Conservation (phyloP, 495 filamentous ascomycete species). For the Penicillium paxilli region DNA sequence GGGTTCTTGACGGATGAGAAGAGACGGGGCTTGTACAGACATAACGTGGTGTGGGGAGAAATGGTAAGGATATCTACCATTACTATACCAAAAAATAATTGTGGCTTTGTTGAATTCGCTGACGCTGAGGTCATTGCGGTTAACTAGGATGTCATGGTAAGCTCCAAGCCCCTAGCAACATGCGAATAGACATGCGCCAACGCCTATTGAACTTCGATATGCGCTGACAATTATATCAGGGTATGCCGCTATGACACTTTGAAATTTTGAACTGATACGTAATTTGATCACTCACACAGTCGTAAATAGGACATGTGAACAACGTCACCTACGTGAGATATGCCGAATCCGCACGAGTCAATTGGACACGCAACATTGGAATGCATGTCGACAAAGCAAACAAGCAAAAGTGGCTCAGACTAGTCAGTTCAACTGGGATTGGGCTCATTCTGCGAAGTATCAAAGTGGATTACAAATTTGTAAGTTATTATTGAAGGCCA, state of each 20-base stretch:
- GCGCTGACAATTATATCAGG: slow-evolving; percentile 13
- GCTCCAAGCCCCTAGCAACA: slow-evolving; percentile 6
- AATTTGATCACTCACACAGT: too few species aligned
- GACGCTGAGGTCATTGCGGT: slow-evolving; percentile 7
- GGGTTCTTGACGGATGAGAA: slow-evolving; percentile 73
- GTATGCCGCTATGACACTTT: too few species aligned
- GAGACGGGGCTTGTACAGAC: slow-evolving; percentile 65
- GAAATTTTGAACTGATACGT: too few species aligned
- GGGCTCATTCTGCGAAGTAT: slow-evolving; percentile 84
- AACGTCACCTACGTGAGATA: slow-evolving; percentile 84
- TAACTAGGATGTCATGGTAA: slow-evolving; percentile 59
- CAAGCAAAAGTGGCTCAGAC: slow-evolving; percentile 64
- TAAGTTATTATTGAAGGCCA: slow-evolving; percentile 44
- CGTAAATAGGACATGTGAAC: slow-evolving; percentile 74
- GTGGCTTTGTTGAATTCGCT: neutral
- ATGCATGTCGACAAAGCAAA: slow-evolving; percentile 66
- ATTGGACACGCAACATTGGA: slow-evolving; percentile 79
- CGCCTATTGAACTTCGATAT: too few species aligned
- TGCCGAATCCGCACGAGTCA: slow-evolving; percentile 80
- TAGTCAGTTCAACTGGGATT: slow-evolving; percentile 62
- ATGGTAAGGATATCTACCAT: slow-evolving; percentile 57
- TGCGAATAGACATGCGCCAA: too few species aligned
- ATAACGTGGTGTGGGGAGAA: slow-evolving; percentile 86
- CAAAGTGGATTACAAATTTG: slow-evolving; percentile 88
- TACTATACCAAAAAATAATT: neutral